Evolutionary conservation across 331 rosid species (phyloP).

Genomic region (Saraca asoca): DNA sequence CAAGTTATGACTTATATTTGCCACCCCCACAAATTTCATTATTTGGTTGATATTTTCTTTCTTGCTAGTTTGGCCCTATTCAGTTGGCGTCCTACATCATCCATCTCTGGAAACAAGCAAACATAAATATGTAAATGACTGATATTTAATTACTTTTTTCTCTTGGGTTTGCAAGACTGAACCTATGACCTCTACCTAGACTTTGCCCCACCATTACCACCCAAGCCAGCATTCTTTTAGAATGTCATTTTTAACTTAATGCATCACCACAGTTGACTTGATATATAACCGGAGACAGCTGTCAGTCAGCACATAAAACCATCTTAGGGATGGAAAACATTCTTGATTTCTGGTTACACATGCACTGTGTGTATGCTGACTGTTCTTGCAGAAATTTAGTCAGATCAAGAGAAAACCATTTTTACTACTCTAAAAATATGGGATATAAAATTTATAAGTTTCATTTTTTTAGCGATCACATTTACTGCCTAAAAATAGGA

Average conservation of each 20-base stretch:
- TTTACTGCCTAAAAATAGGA: too few species aligned
- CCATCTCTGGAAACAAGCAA: slow-evolving; percentile 2
- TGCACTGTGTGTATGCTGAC: too few species aligned
- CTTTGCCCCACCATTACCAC: not conserved
- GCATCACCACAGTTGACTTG: slow-evolving; percentile 10
- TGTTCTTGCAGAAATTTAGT: too few species aligned
- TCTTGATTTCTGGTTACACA: too few species aligned
- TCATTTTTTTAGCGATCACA: too few species aligned
- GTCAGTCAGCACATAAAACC: not conserved
- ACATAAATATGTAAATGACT: not conserved
- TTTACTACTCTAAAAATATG: too few species aligned
- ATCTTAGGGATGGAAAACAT: not conserved
- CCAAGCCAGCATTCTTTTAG: slow-evolving; percentile 3
- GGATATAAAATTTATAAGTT: too few species aligned
- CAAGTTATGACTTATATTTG: slow-evolving; percentile 6
- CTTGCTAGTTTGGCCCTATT: slow-evolving; percentile 14
- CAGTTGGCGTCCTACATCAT: slow-evolving; percentile 10
- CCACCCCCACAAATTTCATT: not conserved
- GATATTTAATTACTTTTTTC: not conserved
- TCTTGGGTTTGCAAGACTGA: not conserved
- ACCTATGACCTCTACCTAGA: too few species aligned
- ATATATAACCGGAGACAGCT: not conserved
- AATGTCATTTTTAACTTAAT: slow-evolving; percentile 8
- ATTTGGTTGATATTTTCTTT: not conserved
- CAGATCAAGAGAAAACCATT: too few species aligned